Evolutionary conservation across 805 yeast species (phyloP).

Genomic region (Saccharomyces mikatae): DNA sequence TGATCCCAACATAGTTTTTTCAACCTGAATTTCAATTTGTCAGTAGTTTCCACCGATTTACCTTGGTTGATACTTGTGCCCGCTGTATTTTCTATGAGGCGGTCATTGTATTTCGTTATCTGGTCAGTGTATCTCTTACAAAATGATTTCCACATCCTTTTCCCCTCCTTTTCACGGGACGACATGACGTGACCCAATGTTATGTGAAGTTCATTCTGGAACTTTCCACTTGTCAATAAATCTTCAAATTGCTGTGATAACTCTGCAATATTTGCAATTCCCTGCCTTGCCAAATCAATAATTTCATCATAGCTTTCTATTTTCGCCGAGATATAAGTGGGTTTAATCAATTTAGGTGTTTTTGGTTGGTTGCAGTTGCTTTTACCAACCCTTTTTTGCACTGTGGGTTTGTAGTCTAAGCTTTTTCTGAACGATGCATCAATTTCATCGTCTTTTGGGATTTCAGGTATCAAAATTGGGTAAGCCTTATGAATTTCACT

Average conservation of each 20-base stretch:
- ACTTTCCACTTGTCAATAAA: slow-evolving; percentile 22
- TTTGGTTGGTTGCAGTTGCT: slow-evolving; percentile 7
- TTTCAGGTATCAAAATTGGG: slow-evolving; percentile 36
- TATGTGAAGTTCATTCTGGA: slow-evolving; percentile 56
- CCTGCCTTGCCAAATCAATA: slow-evolving; percentile 5
- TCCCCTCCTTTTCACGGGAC: slow-evolving; percentile 28
- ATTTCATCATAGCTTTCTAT: slow-evolving; percentile 22
- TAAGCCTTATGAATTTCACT: slow-evolving; percentile 33
- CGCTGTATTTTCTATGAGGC: neutral
- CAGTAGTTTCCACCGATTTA: slow-evolving; percentile 10
- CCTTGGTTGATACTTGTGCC: neutral
- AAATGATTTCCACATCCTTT: slow-evolving; percentile 25
- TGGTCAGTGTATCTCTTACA: slow-evolving; percentile 12
- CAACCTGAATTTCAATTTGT: slow-evolving; percentile 36
- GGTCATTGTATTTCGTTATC: neutral
- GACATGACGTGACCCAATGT: slow-evolving; percentile 56
- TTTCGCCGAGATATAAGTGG: slow-evolving; percentile 41
- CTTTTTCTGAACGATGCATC: slow-evolving; percentile 46
- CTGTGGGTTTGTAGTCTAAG: slow-evolving; percentile 44
- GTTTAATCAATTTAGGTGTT: slow-evolving; percentile 18
- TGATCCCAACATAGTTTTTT: slow-evolving; percentile 42
- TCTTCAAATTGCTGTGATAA: neutral
- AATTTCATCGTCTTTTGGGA: slow-evolving; percentile 38
- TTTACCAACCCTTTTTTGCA: slow-evolving; percentile 31
- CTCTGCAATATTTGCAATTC: neutral